phyloP scores from a whole-genome alignment of 306 rosid species.

The Sicyos edulis region DNA sequence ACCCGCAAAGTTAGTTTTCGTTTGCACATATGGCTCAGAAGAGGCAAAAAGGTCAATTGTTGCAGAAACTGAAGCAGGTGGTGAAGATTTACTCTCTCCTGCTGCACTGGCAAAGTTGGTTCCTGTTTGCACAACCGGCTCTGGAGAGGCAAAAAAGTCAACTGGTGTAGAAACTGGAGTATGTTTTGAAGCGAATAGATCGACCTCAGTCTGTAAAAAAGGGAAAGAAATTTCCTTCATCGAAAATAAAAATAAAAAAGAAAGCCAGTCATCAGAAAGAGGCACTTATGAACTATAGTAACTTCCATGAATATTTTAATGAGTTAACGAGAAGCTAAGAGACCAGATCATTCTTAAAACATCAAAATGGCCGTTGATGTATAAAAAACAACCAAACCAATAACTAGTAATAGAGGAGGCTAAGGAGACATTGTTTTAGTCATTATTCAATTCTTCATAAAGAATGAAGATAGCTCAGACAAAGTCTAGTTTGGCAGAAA shows the following conservation, averaged over 20 bases:
- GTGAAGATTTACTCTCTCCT: conserved; percentile 36
- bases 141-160: conserved; percentile 62
- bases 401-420: conserved; percentile 1
- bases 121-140: conserved; percentile 53
- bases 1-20: conserved; percentile 36
- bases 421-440: not conserved
- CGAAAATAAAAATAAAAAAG: not conserved
- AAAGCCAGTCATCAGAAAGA: not conserved
- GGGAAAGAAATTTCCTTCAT: not conserved
- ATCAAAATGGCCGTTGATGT: not conserved
- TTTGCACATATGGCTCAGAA: conserved; percentile 49
- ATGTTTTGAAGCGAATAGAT: conserved; percentile 72
- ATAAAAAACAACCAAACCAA: not conserved
- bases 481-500: conserved; percentile 7
- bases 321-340: not conserved
- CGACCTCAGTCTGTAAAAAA: conserved; percentile 52
- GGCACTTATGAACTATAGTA: not conserved
- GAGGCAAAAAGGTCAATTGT: conserved; percentile 60
- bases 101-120: conserved; percentile 42
- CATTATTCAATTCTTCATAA: not conserved
- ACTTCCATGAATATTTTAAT: conserved; percentile 8
- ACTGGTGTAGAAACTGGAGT: conserved; percentile 57
- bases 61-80: conserved; percentile 53
- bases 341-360: not conserved
- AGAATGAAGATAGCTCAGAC: not conserved